These are phyloP conservation scores for Aristolochia fimbriata DNA, from an alignment of 164 flowering plant genomes.

Conservation along the genomic window DNA sequence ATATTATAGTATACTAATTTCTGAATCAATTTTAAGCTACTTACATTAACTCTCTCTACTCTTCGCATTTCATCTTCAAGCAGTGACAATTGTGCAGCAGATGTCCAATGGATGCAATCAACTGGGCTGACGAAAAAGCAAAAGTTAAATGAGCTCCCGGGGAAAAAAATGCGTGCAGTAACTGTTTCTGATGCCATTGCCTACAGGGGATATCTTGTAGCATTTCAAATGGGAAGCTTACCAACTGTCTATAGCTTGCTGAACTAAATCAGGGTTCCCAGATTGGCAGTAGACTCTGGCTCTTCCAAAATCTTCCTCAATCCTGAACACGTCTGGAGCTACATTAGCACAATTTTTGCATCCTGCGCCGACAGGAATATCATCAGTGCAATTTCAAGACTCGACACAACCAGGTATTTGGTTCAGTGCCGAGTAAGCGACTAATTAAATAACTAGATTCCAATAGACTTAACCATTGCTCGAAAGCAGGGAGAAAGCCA, in stretches of 20 bases:
- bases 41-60: slow-evolving; percentile 91
- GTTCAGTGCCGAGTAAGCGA: too few relatives aligned
- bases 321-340: slow-evolving; percentile 54
- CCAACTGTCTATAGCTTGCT: slow-evolving; percentile 95
- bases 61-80: slow-evolving; percentile 99
- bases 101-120: slow-evolving; percentile 96
- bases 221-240: slow-evolving; percentile 16
- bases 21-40: slow-evolving; percentile 9
- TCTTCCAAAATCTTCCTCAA: slow-evolving; percentile 96
- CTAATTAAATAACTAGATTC: too few relatives aligned
- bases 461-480: too few relatives aligned
- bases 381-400: background rate
- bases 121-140: slow-evolving; percentile 68
- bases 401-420: too few relatives aligned
- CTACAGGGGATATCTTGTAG: background rate
- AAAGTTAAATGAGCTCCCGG: background rate
- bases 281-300: slow-evolving; percentile 77
- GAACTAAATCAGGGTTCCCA: slow-evolving; percentile 48
- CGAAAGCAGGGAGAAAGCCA: too few relatives aligned
- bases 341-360: slow-evolving; percentile 93
- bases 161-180: background rate
- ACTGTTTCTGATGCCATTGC: background rate
- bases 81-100: slow-evolving; percentile 83
- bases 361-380: slow-evolving; percentile 31
- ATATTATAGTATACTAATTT: background rate